Conservation (phyloP, 140 eudicot genomes). For the Cichorium intybus region DNA sequence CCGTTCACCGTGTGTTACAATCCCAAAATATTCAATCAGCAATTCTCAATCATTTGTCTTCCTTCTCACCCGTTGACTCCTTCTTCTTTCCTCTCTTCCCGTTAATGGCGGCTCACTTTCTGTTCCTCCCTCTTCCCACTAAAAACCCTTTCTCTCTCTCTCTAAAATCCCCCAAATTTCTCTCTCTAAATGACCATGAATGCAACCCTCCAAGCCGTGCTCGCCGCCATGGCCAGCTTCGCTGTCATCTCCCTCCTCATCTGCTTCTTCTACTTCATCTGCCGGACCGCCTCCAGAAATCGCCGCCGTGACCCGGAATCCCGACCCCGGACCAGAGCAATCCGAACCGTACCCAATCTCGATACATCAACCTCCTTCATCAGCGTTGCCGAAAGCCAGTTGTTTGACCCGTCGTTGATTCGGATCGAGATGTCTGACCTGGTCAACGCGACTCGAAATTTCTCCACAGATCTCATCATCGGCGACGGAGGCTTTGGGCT, state of each 20-base stretch:
- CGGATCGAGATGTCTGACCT: constrained; percentile 61
- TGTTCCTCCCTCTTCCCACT: constrained; percentile 18
- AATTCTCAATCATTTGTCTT: constrained; percentile 8
- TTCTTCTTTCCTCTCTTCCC: constrained; percentile 22
- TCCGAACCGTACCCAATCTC: constrained; percentile 16
- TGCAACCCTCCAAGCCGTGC: constrained; percentile 35
- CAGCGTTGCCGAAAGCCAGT: constrained; percentile 42
- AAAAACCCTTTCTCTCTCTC: constrained; percentile 8
- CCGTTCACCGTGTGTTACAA: constrained; percentile 21
- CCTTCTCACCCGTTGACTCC: constrained; percentile 28
- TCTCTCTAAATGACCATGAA: constrained; percentile 23
- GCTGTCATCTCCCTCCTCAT: constrained; percentile 37
- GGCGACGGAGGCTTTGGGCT: constrained; percentile 94
- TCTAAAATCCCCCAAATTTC: neutral
- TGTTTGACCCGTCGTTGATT: constrained; percentile 53
- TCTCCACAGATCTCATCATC: constrained; percentile 69
- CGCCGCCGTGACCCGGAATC: constrained; percentile 15
- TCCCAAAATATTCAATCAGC: neutral
- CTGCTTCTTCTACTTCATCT: constrained; percentile 31
- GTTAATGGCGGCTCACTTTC: constrained; percentile 44
- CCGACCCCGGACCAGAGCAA: constrained; percentile 9
- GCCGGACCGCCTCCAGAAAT: constrained; percentile 27
- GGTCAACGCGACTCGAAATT: constrained; percentile 53
- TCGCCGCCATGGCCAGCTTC: constrained; percentile 59
- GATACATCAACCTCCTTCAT: constrained; percentile 21